Conservation (phyloP, 352 stramenopile genomes). For the Phytophthora uliginosa region DNA sequence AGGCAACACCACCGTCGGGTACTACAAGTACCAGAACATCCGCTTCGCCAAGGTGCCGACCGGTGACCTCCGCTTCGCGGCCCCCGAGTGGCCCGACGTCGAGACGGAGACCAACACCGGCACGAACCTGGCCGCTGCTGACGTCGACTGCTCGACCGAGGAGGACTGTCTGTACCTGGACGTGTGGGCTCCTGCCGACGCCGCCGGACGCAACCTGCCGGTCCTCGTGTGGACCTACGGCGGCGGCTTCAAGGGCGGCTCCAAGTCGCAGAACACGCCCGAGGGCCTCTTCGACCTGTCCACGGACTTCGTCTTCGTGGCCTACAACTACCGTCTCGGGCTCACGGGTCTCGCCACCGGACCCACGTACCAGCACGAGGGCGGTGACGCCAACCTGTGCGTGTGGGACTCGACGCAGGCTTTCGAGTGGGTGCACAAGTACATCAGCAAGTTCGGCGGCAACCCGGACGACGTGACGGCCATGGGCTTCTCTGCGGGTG, state of each 20-base stretch:
- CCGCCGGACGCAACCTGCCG: slow-evolving; percentile 31
- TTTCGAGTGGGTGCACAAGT: slow-evolving; percentile 48
- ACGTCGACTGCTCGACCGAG: slow-evolving; percentile 21
- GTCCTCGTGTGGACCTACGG: slow-evolving; percentile 48
- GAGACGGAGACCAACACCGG: slow-evolving; percentile 37
- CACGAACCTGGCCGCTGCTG: slow-evolving; percentile 31
- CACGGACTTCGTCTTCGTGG: slow-evolving; percentile 45
- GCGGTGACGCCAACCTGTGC: slow-evolving; percentile 33
- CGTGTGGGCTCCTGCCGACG: slow-evolving; percentile 37
- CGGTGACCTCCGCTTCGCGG: slow-evolving; percentile 36
- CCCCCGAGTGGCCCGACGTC: slow-evolving; percentile 23
- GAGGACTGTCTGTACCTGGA: slow-evolving; percentile 51
- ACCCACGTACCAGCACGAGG: slow-evolving; percentile 42
- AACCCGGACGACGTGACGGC: slow-evolving; percentile 47
- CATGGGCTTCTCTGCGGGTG: slow-evolving; percentile 35
- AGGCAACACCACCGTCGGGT: slow-evolving; percentile 35
- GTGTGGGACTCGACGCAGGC: slow-evolving; percentile 39
- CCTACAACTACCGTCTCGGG: slow-evolving; percentile 50
- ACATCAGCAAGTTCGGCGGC: slow-evolving; percentile 51
- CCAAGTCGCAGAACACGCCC: slow-evolving; percentile 27
- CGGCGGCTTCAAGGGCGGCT: slow-evolving; percentile 32
- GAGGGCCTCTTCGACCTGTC: slow-evolving; percentile 33
- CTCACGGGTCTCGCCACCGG: slow-evolving; percentile 29
- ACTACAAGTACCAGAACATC: slow-evolving; percentile 52
- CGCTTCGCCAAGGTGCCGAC: slow-evolving; percentile 36